Evolutionary conservation across 2,329 filamentous ascomycete genomes (phyloP), one percentile per base, ranked within the genome.

Genomic region (Cercospora citrullina): DNA sequence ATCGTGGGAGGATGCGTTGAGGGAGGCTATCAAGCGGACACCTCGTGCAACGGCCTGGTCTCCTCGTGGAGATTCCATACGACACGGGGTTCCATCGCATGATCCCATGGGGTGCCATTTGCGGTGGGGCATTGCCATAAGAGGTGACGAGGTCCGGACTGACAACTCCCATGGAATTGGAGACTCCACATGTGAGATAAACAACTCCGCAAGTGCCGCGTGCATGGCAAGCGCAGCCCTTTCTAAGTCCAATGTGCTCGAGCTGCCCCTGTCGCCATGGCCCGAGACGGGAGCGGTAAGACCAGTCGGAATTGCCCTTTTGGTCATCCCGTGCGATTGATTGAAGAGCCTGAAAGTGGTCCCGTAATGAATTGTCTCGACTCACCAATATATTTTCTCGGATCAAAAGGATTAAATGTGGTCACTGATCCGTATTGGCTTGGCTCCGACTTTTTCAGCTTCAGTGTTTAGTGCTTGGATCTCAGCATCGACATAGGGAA

Each of bases 381-480:
- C 45, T 51, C 45, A 51, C 7, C 45, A 51, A 51, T 26, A 23
- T 51, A 18, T 3, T 14, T 23, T 51, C 18, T 51, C 45, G 45
- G 45, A 51, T 51, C 18, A 23, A 51, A 51, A 23, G 45, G 45
- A 51, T 51, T 23, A 51, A 9, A 14, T 51, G 21, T 21, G 21
- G 18, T 7, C 18, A 51, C 21, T 23, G 18, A 51, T 51, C 21
- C 66, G 68, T 58, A 72, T 66, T 18, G 53, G 61, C 57, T 60
- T 33, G 23, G 68, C 68, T 60, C 82, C 82, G 10, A 83, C 83
- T 68, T 72, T 76, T 68, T 80, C 77, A 26, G 84, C 84, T 76
- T 86, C 85, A 28, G 75, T 73, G 71, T 87, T 85, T 72, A 87
- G 73, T n/a, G 78, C 79, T 33, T 80, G 77, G 63, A 86, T 79